Percentiles rank a stretch among this genome's conserved stretches.
These are phyloP conservation scores for Veloporphyrellus conicus DNA, from an alignment of 1,284 basidiomycete genomes.

Conservation along the genomic window DNA sequence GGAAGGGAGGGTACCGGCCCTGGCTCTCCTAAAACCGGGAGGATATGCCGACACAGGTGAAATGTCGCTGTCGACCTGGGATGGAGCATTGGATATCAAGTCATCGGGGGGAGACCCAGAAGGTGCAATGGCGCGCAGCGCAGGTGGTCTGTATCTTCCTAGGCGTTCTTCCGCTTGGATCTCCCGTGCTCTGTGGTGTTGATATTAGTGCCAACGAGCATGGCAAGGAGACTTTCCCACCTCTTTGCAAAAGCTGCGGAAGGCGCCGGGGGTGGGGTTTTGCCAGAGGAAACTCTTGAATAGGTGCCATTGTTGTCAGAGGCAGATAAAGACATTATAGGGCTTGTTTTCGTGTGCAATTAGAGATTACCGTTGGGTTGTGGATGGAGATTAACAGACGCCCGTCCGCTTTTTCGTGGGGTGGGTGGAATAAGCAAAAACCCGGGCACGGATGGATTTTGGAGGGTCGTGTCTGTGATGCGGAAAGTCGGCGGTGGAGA, in stretches of 20 bases:
- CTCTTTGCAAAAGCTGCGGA: constrained; percentile 85
- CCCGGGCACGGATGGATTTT: constrained; percentile 21
- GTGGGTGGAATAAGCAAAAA: constrained; percentile 26
- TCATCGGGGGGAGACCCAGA: constrained; percentile 72
- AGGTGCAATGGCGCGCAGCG: constrained; percentile 66
- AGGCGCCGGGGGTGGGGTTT: constrained; percentile 84
- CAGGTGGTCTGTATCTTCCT: constrained; percentile 72
- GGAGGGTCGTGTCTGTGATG: constrained; percentile 32
- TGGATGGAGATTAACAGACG: constrained; percentile 44
- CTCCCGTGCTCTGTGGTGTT: constrained; percentile 64
- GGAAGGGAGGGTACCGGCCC: constrained; percentile 84
- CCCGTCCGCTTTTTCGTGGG: constrained; percentile 33
- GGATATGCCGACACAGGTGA: constrained; percentile 71
- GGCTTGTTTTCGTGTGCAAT: constrained; percentile 62
- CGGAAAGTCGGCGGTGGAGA: constrained; percentile 23
- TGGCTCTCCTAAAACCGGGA: constrained; percentile 77
- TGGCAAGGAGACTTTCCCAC: constrained; percentile 37
- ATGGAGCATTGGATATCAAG: constrained; percentile 47
- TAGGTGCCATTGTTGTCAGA: constrained; percentile 72
- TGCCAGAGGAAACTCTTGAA: constrained; percentile 74
- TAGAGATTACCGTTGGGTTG: constrained; percentile 68
- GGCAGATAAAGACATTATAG: constrained; percentile 84
- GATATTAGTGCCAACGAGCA: constrained; percentile 17
- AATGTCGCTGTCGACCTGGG: constrained; percentile 52
- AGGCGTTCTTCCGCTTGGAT: constrained; percentile 71